Evolutionary conservation across 2,329 filamentous ascomycete species (phyloP).

Genomic region (Scedosporium minutisporum): DNA sequence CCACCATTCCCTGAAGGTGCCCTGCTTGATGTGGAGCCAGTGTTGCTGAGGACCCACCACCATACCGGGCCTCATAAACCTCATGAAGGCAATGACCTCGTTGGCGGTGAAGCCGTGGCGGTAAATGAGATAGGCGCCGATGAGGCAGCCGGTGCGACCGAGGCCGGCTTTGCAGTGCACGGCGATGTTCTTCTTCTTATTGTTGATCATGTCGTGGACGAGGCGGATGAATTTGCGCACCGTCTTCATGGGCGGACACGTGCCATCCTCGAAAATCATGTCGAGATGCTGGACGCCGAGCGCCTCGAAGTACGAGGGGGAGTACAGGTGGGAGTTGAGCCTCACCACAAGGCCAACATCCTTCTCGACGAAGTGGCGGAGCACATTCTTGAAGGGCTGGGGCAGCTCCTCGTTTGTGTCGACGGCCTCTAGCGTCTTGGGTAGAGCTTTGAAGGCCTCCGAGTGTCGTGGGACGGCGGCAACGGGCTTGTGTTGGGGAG

Average conservation of each 20-base stretch:
- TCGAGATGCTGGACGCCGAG: slow-evolving; percentile 92
- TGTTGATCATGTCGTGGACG: slow-evolving; percentile 86
- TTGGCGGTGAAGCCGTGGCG: slow-evolving; percentile 95
- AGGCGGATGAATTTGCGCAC: slow-evolving; percentile 92
- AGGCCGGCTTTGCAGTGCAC: slow-evolving; percentile 98
- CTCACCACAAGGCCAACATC: slow-evolving; percentile 91
- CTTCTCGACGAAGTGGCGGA: slow-evolving; percentile 77
- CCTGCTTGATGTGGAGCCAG: slow-evolving; percentile 96
- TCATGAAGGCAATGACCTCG: slow-evolving; percentile 95
- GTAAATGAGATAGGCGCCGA: slow-evolving; percentile 96
- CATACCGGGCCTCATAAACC: slow-evolving; percentile 98
- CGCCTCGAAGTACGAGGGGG: slow-evolving; percentile 91
- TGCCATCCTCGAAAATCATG: slow-evolving; percentile 99
- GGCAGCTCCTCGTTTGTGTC: slow-evolving; percentile 62
- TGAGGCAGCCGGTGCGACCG: slow-evolving; percentile 88
- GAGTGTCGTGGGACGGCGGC: slow-evolving; percentile 63
- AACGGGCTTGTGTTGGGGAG: slow-evolving; percentile 74
- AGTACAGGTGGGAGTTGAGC: slow-evolving; percentile 92
- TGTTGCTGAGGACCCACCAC: slow-evolving; percentile 97
- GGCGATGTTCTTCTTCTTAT: slow-evolving; percentile 85
- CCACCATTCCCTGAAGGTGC: slow-evolving; percentile 98
- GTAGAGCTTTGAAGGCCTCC: slow-evolving; percentile 64
- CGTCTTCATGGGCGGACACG: slow-evolving; percentile 79
- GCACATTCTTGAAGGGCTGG: slow-evolving; percentile 88
- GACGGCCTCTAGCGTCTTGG: slow-evolving; percentile 65